A percentile compares a stretch with the other conserved stretches of the same genome.
phyloP scores from a whole-genome alignment of 306 rosid genomes.

The Oxytropis ochrocephala region DNA sequence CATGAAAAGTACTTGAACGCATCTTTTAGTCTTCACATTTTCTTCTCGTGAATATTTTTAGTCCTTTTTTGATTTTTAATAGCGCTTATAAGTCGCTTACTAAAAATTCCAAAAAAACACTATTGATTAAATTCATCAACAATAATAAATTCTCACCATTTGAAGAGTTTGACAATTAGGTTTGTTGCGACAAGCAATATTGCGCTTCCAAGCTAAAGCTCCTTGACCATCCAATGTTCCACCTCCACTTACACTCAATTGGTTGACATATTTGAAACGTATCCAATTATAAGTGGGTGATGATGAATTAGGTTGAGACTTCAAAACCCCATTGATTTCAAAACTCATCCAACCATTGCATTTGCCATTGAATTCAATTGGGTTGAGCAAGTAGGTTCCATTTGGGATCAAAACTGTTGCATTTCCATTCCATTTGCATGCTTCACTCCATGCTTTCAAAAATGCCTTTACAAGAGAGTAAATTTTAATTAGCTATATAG shows the following conservation, averaged over 20 bases:
- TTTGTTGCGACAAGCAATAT: slow-evolving; percentile 21
- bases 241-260: slow-evolving; percentile 35
- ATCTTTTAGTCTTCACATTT: no score
- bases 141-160: slow-evolving; percentile 15
- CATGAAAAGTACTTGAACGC: no score
- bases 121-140: background rate
- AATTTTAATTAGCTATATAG: background rate
- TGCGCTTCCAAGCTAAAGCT: slow-evolving; percentile 36
- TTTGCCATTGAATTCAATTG: slow-evolving; percentile 40
- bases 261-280: slow-evolving; percentile 32
- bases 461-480: slow-evolving; percentile 23
- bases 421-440: slow-evolving; percentile 35
- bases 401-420: slow-evolving; percentile 8
- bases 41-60: no score
- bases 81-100: no score
- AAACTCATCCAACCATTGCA: slow-evolving; percentile 39
- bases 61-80: no score
- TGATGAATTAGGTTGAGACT: slow-evolving; percentile 38
- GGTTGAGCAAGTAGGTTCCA: slow-evolving; percentile 39
- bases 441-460: slow-evolving; percentile 40
- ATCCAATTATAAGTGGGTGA: slow-evolving; percentile 34
- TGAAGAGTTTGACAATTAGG: slow-evolving; percentile 32
- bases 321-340: slow-evolving; percentile 31
- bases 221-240: slow-evolving; percentile 63
- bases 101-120: no score